These are phyloP conservation scores for Stagonosporopsis vannaccii DNA, from an alignment of 2,329 filamentous ascomycete genomes.

Conservation along the genomic window DNA sequence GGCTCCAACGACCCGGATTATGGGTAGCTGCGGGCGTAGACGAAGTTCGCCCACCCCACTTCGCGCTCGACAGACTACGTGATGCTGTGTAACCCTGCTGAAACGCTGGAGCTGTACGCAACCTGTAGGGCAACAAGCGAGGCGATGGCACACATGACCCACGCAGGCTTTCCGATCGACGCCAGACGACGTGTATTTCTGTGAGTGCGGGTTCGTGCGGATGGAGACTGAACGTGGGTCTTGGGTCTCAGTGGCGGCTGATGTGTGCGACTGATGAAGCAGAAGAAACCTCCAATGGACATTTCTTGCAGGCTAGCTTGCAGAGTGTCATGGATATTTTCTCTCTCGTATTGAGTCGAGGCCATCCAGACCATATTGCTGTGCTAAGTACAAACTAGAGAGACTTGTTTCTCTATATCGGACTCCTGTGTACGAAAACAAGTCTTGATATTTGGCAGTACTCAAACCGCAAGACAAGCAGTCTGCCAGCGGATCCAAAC, in stretches of 20 bases:
- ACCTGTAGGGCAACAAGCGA: conserved; percentile 12
- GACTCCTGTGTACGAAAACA: too few relatives aligned
- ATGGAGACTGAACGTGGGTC: too few relatives aligned
- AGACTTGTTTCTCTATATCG: too few relatives aligned
- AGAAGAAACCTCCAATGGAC: background rate
- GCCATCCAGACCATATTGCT: background rate
- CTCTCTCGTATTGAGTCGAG: background rate
- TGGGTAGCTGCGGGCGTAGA: conserved; percentile 21
- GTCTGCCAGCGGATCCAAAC: too few relatives aligned
- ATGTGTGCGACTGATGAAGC: background rate
- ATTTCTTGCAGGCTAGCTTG: background rate
- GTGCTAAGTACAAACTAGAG: background rate
- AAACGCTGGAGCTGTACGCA: conserved; percentile 10
- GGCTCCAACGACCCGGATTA: conserved; percentile 24
- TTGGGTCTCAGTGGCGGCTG: conserved; percentile 2
- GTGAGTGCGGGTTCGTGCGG: background rate
- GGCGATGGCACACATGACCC: background rate
- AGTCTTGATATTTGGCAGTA: too few relatives aligned
- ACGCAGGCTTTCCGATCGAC: background rate
- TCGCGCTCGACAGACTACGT: conserved; percentile 5
- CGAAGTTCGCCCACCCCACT: conserved; percentile 4
- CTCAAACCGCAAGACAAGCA: too few relatives aligned
- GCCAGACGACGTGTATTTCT: background rate
- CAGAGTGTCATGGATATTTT: background rate
- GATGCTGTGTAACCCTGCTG: conserved; percentile 11